Percentiles rank a stretch among this genome's conserved stretches.
phyloP scores from a whole-genome alignment of 1,284 basidiomycete species.

The Neotropicomus parvogracilis region DNA sequence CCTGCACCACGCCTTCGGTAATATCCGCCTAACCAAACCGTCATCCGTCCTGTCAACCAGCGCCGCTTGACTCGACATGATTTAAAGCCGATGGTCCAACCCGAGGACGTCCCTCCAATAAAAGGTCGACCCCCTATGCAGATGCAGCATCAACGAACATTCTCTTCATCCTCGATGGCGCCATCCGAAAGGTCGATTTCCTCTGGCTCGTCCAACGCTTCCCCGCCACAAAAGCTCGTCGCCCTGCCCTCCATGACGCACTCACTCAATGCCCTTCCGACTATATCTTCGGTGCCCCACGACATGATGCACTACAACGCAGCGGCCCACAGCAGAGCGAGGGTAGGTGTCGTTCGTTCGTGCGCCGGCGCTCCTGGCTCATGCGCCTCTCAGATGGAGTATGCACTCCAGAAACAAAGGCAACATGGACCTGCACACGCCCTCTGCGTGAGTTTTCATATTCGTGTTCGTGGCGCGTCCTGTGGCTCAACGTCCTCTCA shows the following conservation, averaged over 20 bases:
- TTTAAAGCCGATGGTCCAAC: constrained; percentile 22
- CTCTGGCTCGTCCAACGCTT: constrained; percentile 31
- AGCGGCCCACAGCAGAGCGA: constrained; percentile 29
- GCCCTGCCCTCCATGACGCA: constrained; percentile 34
- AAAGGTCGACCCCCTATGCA: constrained; percentile 27
- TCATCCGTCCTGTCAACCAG: constrained; percentile 22
- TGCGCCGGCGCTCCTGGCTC: constrained; percentile 1
- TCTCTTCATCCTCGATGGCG: constrained; percentile 33
- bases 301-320: constrained; percentile 34
- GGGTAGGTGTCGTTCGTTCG: constrained; percentile 14
- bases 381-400: constrained; percentile 26
- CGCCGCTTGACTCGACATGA: constrained; percentile 27
- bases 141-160: constrained; percentile 33
- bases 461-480: neutral
- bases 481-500: constrained; percentile 11
- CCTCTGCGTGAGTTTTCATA: constrained; percentile 23
- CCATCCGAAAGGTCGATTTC: constrained; percentile 34
- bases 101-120: constrained; percentile 12
- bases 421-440: constrained; percentile 28
- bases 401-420: constrained; percentile 30
- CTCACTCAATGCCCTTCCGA: constrained; percentile 31
- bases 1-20: constrained; percentile 34
- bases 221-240: constrained; percentile 30
- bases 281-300: constrained; percentile 30
- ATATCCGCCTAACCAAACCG: constrained; percentile 28